Conservation (phyloP, 2,329 filamentous ascomycete species). For the Aspergillus latus region DNA sequence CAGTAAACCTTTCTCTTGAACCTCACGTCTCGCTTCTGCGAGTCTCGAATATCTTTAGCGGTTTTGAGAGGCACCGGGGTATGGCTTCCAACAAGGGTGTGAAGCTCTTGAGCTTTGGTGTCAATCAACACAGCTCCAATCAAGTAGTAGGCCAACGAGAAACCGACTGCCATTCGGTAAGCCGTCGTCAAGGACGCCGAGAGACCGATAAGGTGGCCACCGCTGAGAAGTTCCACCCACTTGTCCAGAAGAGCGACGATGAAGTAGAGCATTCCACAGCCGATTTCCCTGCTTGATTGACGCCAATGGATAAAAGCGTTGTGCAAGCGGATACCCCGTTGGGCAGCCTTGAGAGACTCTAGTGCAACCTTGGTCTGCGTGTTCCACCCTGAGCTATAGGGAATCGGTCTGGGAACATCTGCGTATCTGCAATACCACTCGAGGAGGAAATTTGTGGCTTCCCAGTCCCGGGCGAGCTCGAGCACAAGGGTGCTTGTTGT, state of each 20-base stretch:
- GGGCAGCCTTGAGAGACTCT: constrained; percentile 53
- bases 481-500: constrained; percentile 47
- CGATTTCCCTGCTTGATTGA: constrained; percentile 56
- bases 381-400: constrained; percentile 59
- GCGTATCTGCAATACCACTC: constrained; percentile 54
- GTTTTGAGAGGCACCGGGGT: constrained; percentile 43
- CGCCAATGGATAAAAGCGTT: constrained; percentile 60
- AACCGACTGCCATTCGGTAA: constrained; percentile 52
- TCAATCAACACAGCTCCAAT: constrained; percentile 59
- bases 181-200: constrained; percentile 35
- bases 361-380: constrained; percentile 57
- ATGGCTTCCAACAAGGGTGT: constrained; percentile 46
- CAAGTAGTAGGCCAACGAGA: constrained; percentile 59
- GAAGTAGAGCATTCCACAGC: constrained; percentile 56
- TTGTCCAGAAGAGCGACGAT: constrained; percentile 57
- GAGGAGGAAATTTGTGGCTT: constrained; percentile 55
- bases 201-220: constrained; percentile 44
- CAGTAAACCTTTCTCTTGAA: constrained; percentile 53
- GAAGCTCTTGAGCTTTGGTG: constrained; percentile 54
- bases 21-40: constrained; percentile 47
- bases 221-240: constrained; percentile 53
- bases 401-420: constrained; percentile 51
- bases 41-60: constrained; percentile 44
- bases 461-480: constrained; percentile 54
- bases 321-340: constrained; percentile 57